These are phyloP conservation scores for Globisporangium paroecandrum DNA, from an alignment of 352 stramenopile species.

Conservation along the genomic window DNA sequence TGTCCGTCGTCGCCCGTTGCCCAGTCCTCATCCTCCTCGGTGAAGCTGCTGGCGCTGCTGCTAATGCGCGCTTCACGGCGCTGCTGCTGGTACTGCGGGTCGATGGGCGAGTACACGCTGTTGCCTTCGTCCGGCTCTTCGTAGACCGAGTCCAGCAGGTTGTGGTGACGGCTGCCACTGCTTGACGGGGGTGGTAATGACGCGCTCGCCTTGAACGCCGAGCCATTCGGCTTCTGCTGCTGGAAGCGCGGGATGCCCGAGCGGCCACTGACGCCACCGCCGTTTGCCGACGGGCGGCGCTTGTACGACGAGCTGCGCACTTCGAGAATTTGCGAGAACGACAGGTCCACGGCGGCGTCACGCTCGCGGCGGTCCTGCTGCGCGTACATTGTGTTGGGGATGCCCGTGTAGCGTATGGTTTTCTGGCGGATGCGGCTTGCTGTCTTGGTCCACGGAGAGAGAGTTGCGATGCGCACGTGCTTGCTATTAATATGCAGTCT, in stretches of 20 bases:
- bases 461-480: neutral
- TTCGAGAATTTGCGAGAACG: constrained; percentile 80
- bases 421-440: neutral
- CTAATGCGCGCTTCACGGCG: constrained; percentile 20
- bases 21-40: constrained; percentile 62
- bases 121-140: constrained; percentile 22
- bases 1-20: constrained; percentile 42
- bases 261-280: constrained; percentile 6
- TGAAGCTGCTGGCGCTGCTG: constrained; percentile 26
- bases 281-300: constrained; percentile 27
- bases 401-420: neutral
- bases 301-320: constrained; percentile 49
- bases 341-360: constrained; percentile 44
- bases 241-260: constrained; percentile 17
- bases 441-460: neutral
- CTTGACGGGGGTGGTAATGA: neutral
- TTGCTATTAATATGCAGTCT: neutral
- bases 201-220: constrained; percentile 20
- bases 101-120: constrained; percentile 21
- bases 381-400: constrained; percentile 7
- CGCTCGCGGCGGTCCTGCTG: constrained; percentile 20
- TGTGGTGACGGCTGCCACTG: constrained; percentile 15
- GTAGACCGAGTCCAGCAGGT: constrained; percentile 60
- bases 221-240: neutral
- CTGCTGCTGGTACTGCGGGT: constrained; percentile 3